Conservation (phyloP, 768 basidiomycete genomes). For the Russula virescens region DNA sequence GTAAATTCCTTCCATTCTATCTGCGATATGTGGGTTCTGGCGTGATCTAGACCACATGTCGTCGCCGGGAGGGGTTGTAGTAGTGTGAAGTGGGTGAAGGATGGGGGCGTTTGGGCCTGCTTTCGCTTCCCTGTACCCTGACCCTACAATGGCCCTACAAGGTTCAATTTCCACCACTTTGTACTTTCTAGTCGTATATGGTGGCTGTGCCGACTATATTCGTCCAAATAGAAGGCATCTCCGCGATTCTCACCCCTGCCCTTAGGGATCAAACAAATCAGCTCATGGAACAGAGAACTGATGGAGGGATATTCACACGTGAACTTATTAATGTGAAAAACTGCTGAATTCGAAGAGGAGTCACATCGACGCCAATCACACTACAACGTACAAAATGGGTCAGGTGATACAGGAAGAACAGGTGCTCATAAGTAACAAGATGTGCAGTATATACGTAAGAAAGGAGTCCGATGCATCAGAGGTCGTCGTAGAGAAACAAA, state of each 20-base stretch:
- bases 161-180: not conserved
- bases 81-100: not conserved
- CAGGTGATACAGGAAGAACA: not conserved
- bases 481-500: slow-evolving; percentile 3
- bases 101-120: too few relatives aligned
- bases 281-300: not conserved
- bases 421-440: not conserved
- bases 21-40: not conserved
- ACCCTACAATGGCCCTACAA: not conserved
- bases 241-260: not conserved
- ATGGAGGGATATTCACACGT: not conserved
- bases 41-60: not conserved
- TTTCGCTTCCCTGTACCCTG: not conserved
- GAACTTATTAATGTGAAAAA: not conserved
- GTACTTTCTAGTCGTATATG: not conserved
- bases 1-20: not conserved
- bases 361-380: not conserved
- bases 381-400: not conserved
- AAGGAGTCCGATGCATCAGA: not conserved
- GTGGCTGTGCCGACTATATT: not conserved
- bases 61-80: not conserved
- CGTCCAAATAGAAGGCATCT: not conserved
- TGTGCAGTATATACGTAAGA: not conserved
- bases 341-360: not conserved
- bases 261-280: not conserved